Base-by-base conservation (phyloP, 2,329 filamentous ascomycete genomes). In the Sclerotinia minor region DNA sequence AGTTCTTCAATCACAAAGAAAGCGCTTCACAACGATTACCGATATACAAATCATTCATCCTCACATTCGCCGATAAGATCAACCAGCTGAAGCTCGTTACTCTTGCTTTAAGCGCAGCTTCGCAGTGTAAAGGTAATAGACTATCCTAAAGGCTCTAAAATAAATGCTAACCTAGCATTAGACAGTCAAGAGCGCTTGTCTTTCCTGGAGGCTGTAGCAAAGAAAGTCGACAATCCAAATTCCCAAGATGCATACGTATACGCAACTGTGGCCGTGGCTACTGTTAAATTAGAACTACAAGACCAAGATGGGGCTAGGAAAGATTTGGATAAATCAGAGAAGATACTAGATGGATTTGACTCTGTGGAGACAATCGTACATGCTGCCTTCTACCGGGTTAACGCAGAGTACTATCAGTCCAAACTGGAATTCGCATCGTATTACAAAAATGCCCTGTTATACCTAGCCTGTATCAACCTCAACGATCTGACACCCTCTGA, bases 1-100 rank as follows among this genome's bases (percentile, higher is more conserved):
- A 91, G 73, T 97, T 94, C 85, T 99, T 97, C 83, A 89, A 89
- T 76, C 82, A 92, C 75, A 85, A 91, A 55, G 87, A 89, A 77
- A 98, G 94, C 80, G 90, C 88, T 67, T 84, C 87, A 68, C 92
- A 96, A 82, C 90, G 94, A 77, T 86, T 99, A 82, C 84, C 89
- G 69, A 90, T 99, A 80, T 99, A 95, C 85, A 92, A 95, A 81
- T 89, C 88, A 75, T 99, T 99, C 83, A 91, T 99, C 80, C 87
- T 94, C 79, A 95, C 91, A 80, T 99, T 99, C 78, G 92, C 94
- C 73, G 94, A 97, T 79, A 97, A 96, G 85, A 97, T 99, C 84
- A 99, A 98, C 82, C 94, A 98, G 83, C 85, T 99, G 71, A 97
- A 97, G 85, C 89, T 98, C 73, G 95, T 99, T 73, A 90, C 92